Conservation (phyloP, 345 rosid species). For the Excoecaria agallocha region DNA sequence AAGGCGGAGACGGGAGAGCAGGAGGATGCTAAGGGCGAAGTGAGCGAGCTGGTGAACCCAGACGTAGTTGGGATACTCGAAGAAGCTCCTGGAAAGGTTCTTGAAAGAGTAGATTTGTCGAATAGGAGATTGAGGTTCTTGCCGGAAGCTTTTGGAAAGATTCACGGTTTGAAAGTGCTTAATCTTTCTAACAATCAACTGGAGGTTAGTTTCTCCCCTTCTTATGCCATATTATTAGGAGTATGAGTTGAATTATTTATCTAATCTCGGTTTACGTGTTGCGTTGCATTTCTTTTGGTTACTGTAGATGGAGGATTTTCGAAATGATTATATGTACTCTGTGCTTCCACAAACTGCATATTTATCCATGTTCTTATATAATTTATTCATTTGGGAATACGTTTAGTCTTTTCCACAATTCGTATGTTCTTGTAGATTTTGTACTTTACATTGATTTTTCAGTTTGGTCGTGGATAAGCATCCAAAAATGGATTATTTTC, state of each 20-base stretch:
- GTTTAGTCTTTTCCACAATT: neutral
- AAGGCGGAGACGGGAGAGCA: constrained; percentile 34
- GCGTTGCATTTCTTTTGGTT: neutral
- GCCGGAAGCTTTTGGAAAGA: constrained; percentile 84
- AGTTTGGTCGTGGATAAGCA: neutral
- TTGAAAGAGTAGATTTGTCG: constrained; percentile 74
- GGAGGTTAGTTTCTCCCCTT: constrained; percentile 37
- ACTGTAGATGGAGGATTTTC: neutral
- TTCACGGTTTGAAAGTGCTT: constrained; percentile 57
- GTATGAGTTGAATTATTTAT: neutral
- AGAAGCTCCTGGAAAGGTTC: constrained; percentile 46
- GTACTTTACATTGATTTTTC: neutral
- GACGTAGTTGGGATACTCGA: constrained; percentile 63
- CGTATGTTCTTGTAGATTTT: neutral
- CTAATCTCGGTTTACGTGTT: neutral
- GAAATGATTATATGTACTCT: neutral
- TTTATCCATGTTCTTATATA: neutral
- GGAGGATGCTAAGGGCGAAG: constrained; percentile 21
- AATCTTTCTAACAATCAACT: constrained; percentile 72
- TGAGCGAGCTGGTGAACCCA: constrained; percentile 35
- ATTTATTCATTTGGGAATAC: neutral
- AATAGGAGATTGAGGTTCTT: constrained; percentile 49
- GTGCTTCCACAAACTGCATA: neutral
- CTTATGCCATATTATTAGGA: neutral
- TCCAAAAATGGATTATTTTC: neutral